Evolutionary conservation across 139 green algal genomes (phyloP), one percentile per base, ranked within the genome.

Genomic region (Nannochloris sp.): DNA sequence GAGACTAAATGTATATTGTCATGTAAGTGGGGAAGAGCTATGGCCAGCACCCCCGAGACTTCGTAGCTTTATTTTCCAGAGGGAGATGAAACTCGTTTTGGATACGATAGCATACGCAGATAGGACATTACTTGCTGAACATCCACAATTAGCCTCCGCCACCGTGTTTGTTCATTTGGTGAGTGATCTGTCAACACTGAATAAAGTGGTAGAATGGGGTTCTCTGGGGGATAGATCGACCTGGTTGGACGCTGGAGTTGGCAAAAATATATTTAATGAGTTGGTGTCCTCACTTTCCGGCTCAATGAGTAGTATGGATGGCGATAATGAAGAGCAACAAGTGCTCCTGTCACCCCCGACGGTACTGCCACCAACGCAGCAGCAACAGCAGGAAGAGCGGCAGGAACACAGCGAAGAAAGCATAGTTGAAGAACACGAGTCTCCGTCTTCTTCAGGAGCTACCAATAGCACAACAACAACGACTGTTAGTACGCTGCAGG

Each of bases 1-100:
- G 23, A 27, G 32, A 6, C 72, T 97, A 61, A 89, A 97, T 61
- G 68, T 97, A 6, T 85, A 90, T 68, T 96, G 87, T 78, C 89
- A 96, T 64, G 85, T 97, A 31, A 95, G 84, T 68, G 90, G 90
- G 0, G 82, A 90, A 56, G 86, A 88, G 63, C 44, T 70, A 2
- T 95, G 90, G 85, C 74, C 95, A 0, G 89, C 89, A 0, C 89
- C 90, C 2, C 82, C 90, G 1, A 32, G 67, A 46, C 74, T 96
- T n/a, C 77, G 90, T 2, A 84, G 85, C 67, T 93, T 90, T 70
- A 92, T 97, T 39, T 97, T 97, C 66, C 65, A 81, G n/a, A 63
- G 90, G 2, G 90, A 97, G 54, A 92, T 97, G 80, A 79, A 81
- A 1, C 76, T 97, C 66, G 90, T 95, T 36, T 66, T 96, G n/a